These are phyloP conservation scores for Allium sativum DNA, from an alignment of 106 monocot genomes.

Conservation along the genomic window DNA sequence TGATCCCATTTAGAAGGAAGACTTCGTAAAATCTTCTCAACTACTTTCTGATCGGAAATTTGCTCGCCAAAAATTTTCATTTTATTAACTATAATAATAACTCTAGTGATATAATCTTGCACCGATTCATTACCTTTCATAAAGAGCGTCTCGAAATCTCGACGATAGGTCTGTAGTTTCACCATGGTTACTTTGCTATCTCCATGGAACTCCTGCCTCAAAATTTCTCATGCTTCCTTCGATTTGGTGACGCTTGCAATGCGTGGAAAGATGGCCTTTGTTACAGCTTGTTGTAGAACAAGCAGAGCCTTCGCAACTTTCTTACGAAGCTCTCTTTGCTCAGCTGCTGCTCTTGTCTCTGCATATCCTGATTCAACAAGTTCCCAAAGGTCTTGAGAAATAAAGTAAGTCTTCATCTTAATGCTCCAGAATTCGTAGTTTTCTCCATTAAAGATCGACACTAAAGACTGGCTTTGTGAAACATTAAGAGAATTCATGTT, in stretches of 20 bases:
- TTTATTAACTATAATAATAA: neutral
- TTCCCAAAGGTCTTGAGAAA: constrained; percentile 10
- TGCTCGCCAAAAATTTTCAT: neutral
- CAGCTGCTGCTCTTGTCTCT: neutral
- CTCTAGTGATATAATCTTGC: neutral
- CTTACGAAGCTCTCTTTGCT: constrained; percentile 6
- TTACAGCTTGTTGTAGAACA: too few relatives aligned
- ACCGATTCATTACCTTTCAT: neutral
- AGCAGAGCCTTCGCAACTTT: constrained; percentile 10
- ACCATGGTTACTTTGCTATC: too few relatives aligned
- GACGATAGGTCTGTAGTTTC: too few relatives aligned
- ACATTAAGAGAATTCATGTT: too few relatives aligned
- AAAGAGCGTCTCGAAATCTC: neutral
- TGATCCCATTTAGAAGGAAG: neutral
- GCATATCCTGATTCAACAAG: too few relatives aligned
- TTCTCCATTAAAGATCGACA: too few relatives aligned
- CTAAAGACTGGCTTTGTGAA: too few relatives aligned
- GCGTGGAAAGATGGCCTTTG: too few relatives aligned
- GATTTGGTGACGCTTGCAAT: too few relatives aligned
- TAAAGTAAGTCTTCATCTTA: neutral
- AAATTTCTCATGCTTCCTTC: too few relatives aligned
- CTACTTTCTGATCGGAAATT: constrained; percentile 1
- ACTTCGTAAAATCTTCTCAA: constrained; percentile 4
- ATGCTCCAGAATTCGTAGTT: too few relatives aligned
- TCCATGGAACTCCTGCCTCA: too few relatives aligned